phyloP scores from a whole-genome alignment of 2,329 filamentous ascomycete genomes.

The Diplodia scrobiculata region DNA sequence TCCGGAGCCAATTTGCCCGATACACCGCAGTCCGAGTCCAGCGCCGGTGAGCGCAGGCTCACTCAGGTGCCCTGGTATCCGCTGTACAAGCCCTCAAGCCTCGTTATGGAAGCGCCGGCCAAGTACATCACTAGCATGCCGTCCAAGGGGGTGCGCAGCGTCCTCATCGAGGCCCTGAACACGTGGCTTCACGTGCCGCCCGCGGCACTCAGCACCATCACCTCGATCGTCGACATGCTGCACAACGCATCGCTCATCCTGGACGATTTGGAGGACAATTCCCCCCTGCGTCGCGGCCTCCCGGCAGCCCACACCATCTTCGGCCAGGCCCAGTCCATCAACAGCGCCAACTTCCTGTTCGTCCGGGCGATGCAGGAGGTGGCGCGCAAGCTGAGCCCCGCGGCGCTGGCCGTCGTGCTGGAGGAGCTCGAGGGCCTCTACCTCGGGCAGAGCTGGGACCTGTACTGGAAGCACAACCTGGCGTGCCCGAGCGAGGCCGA shows the following conservation, averaged over 20 bases:
- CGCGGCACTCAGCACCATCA: constrained; percentile 71
- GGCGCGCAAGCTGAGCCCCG: constrained; percentile 66
- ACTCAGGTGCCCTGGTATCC: no score
- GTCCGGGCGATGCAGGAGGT: constrained; percentile 77
- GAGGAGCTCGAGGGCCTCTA: constrained; percentile 85
- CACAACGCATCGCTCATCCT: constrained; percentile 71
- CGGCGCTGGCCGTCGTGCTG: constrained; percentile 69
- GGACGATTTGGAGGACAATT: constrained; percentile 79
- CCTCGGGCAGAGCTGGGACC: constrained; percentile 84
- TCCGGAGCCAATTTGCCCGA: no score
- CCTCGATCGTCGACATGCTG: constrained; percentile 77
- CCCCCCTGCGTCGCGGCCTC: constrained; percentile 72
- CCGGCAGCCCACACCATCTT: constrained; percentile 85
- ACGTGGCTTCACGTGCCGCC: constrained; percentile 74
- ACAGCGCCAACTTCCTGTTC: constrained; percentile 87
- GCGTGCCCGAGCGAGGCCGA: constrained; percentile 84
- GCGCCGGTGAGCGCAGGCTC: no score
- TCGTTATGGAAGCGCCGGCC: no score
- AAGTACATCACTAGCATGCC: no score
- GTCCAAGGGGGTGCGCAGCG: no score
- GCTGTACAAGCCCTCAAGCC: no score
- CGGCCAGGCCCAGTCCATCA: constrained; percentile 84
- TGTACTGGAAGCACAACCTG: constrained; percentile 84
- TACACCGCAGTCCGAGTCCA: no score
- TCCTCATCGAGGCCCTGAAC: constrained; percentile 76